Evolutionary conservation across 345 rosid genomes (phyloP), one percentile per base, ranked within the genome.

Genomic region (Aquilaria sinensis): DNA sequence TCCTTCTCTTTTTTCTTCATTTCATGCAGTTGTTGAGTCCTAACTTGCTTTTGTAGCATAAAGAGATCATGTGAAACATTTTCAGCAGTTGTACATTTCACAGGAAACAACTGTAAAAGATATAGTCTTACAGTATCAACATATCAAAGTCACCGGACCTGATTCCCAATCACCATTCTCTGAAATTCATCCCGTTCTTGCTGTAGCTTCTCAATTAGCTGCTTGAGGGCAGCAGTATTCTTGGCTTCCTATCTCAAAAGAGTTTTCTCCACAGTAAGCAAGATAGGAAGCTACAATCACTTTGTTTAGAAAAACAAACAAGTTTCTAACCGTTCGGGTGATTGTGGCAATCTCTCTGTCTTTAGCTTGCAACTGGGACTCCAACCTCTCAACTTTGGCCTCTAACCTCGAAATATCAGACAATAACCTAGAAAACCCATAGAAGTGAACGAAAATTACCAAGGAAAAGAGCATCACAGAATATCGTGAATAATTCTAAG

Each of bases 141-240:
- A 23, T 47, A 50, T 14, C 51, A 34, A 63, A 62, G 29, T 15
- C 12, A 57, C 37, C 72, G 41, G 64, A 90, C 99, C 99, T 88
- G 99, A 72, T 90, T 90, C 51, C 91, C 93, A 70, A 90, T 86
- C 58, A 94, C 96, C 99, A 94, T 90, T 72, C 96, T 72, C 70
- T 94, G 99, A 79, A 90, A 94, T 70, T 94, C 99, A 85, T 94
- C 97, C 43, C 91, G 73, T 73, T 94, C 99, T 73, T 94, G 91
- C 47, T 88, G 93, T 30, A 94, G 79, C 78, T 94, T 94, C 74
- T 94, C 99, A 47, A 86, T 86, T 63, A 90, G 99, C 1, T 84
- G 80, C 74, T 88, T 94, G 62, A 87, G 87, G 49, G 88, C 86
- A 56, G 97, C 97, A 9, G 88, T 75, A 67, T 83, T 79, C 78